Evolutionary conservation across 2,329 filamentous ascomycete species (phyloP), one percentile per base, ranked within the genome.

Genomic region (Tolypocladium amazonense): DNA sequence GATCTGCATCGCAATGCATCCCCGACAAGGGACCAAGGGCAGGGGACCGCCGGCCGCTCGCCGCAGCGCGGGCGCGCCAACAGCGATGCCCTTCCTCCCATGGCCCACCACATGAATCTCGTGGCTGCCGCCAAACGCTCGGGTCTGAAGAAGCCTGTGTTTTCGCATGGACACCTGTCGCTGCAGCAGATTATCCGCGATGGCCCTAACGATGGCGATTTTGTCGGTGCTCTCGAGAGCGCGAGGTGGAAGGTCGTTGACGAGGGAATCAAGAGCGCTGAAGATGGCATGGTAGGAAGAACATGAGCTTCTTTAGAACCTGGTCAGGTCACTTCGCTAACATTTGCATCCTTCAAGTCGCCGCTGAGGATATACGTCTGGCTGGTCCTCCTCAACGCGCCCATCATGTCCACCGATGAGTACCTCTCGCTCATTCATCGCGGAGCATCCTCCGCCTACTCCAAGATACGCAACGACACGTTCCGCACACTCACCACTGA

Each of bases 391-490:
- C 88, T 99, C 67, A 90, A 96, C 70, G 88, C 92, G 38, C 87
- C 91, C 8, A 86, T 96, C 52, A 79, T 97, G 63, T 83, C 87
- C 53, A 96, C 94, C 61, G 90, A 96, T 68, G 82, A 88, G 62
- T 99, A 99, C 72, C 88, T 97, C 64, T 83, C 85, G 60, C 88
- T 97, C 53, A 88, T 99, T 65, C 92, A 96, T 70, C 90, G 94
- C 64, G 93, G 94, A 63, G 89, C 93, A 30, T 97, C 93, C 3
- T 92, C 93, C 0, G 92, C 92, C 54, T 96, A 99, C 76, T 86
- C 90, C 68, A 99, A 99, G 77, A 99, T 99, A 71, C 90, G 92
- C 72, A 97, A 99, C 75, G 94, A 99, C 73, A 97, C 94, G 47
- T 97, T 97, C 73, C 90, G 94, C 67, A 99, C 94, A 0, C 81